Percentiles rank a stretch among this genome's conserved stretches.
phyloP scores from a whole-genome alignment of 805 yeast species.

The Schizosaccharomyces lindneri region DNA sequence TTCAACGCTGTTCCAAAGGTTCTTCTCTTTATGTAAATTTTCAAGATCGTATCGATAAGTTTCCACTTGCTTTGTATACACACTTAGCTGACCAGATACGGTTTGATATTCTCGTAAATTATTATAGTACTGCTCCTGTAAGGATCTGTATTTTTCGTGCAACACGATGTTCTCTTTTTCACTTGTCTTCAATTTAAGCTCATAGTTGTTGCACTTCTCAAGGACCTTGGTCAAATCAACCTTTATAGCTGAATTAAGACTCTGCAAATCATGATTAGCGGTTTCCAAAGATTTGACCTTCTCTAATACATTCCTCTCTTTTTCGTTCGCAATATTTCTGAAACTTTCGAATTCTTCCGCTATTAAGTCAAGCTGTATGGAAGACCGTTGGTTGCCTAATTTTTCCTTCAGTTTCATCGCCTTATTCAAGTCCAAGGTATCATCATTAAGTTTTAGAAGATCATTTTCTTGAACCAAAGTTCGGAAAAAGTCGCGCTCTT shows the following conservation, averaged over 20 bases:
- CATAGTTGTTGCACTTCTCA: not conserved
- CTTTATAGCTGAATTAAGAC: not conserved
- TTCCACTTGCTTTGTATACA: not conserved
- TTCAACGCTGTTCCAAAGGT: not conserved
- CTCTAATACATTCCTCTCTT: not conserved
- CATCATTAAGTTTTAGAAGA: not conserved
- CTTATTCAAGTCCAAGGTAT: not conserved
- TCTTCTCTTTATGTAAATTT: not conserved
- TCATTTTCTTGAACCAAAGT: slow-evolving; percentile 3
- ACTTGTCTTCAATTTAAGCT: not conserved
- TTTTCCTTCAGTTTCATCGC: not conserved
- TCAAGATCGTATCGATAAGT: not conserved
- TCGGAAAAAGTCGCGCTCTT: slow-evolving; percentile 49
- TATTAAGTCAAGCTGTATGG: not conserved
- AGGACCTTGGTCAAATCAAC: not conserved
- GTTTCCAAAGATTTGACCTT: not conserved
- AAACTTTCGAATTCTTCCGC: not conserved
- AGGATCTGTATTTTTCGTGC: not conserved
- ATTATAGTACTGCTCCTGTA: not conserved
- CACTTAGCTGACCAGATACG: not conserved
- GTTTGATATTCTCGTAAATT: not conserved
- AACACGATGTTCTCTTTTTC: not conserved
- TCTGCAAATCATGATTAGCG: not conserved
- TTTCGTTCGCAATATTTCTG: not conserved
- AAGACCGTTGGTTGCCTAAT: not conserved